Conservation (phyloP, 805 yeast genomes). For the Barnettozyma siamensis region DNA sequence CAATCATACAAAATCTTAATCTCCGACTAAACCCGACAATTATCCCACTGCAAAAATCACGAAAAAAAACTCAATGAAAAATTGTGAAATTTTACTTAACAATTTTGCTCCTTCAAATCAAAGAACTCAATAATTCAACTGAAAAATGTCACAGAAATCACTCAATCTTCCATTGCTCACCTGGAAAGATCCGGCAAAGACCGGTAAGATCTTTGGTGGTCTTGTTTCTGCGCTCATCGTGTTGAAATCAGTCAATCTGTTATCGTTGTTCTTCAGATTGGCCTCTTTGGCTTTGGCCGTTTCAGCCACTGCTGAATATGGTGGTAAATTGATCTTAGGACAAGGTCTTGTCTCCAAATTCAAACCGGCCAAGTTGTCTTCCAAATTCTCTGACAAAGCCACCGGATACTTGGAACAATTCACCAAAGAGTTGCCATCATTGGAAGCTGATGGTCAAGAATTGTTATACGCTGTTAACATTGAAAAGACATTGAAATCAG, state of each 20-base stretch:
- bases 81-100: background rate
- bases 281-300: slow-evolving; percentile 52
- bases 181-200: slow-evolving; percentile 70
- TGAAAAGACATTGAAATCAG: slow-evolving; percentile 68
- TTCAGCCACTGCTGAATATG: slow-evolving; percentile 73
- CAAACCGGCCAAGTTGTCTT: slow-evolving; percentile 50
- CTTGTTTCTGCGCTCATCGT: slow-evolving; percentile 49
- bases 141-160: slow-evolving; percentile 8
- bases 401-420: slow-evolving; percentile 38
- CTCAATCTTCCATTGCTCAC: slow-evolving; percentile 41
- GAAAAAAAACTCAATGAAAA: slow-evolving; percentile 1
- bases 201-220: slow-evolving; percentile 72
- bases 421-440: slow-evolving; percentile 39
- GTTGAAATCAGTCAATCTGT: slow-evolving; percentile 56
- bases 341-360: slow-evolving; percentile 72
- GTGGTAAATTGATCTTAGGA: slow-evolving; percentile 68
- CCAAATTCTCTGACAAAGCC: slow-evolving; percentile 31
- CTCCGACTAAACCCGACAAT: background rate
- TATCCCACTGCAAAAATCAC: slow-evolving; percentile 1
- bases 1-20: background rate
- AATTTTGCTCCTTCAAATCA: slow-evolving; percentile 1
- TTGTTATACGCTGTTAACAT: slow-evolving; percentile 64
- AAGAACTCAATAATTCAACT: no score
- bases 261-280: slow-evolving; percentile 55
- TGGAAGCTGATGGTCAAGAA: slow-evolving; percentile 50